These are phyloP conservation scores for Quambalaria eucalypti DNA, from an alignment of 1,284 basidiomycete genomes.

Conservation along the genomic window DNA sequence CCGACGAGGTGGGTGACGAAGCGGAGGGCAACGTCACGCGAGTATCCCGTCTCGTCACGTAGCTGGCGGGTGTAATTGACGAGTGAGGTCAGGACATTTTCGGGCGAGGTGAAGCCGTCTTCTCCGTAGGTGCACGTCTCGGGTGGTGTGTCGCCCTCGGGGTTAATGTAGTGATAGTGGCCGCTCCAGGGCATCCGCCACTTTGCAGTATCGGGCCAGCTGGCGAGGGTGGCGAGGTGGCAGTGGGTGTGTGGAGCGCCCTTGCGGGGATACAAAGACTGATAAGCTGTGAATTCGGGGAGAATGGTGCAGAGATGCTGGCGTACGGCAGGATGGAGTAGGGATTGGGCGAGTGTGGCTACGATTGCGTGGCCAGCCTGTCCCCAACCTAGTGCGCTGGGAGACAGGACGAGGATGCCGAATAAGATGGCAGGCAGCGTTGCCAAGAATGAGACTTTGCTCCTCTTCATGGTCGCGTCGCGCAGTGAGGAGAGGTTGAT, in stretches of 20 bases:
- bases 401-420: neutral
- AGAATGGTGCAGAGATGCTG: constrained; percentile 44
- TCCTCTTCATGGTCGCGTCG: too few relatives aligned
- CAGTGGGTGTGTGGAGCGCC: constrained; percentile 15
- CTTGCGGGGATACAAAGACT: neutral
- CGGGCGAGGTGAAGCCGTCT: constrained; percentile 59
- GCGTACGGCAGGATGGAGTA: constrained; percentile 60
- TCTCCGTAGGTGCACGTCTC: constrained; percentile 66
- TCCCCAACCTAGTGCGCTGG: neutral
- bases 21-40: constrained; percentile 60
- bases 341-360: constrained; percentile 47
- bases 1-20: constrained; percentile 85
- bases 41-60: constrained; percentile 2
- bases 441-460: too few relatives aligned
- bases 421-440: too few relatives aligned
- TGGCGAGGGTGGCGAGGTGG: constrained; percentile 57
- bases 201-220: constrained; percentile 61
- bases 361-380: neutral
- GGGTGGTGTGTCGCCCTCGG: constrained; percentile 65
- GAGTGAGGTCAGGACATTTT: constrained; percentile 19
- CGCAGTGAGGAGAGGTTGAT: too few relatives aligned
- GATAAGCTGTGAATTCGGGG: neutral
- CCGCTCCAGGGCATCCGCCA: constrained; percentile 43
- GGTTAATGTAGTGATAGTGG: constrained; percentile 68
- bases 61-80: constrained; percentile 38